These are phyloP conservation scores for Canavalia ensiformis DNA, from an alignment of 306 rosid species.

Conservation along the genomic window DNA sequence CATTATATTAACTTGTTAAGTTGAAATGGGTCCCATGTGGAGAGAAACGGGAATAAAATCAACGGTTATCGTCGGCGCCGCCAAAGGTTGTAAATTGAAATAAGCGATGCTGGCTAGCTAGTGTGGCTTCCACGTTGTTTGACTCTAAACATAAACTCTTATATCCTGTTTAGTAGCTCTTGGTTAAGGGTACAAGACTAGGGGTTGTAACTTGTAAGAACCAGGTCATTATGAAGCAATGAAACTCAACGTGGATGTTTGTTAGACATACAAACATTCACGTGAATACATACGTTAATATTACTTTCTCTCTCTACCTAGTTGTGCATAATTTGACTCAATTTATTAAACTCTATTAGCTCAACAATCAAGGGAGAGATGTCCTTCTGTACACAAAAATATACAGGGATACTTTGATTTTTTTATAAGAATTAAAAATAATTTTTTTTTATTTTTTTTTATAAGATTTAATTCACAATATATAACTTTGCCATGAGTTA, in stretches of 20 bases:
- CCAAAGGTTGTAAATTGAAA: constrained; percentile 30
- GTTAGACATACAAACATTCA: constrained; percentile 59
- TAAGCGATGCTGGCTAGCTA: not conserved
- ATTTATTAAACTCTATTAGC: constrained; percentile 41
- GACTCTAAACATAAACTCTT: constrained; percentile 15
- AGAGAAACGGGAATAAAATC: constrained; percentile 36
- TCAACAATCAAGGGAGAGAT: constrained; percentile 16
- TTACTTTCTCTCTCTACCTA: not conserved
- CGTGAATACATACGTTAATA: constrained; percentile 55
- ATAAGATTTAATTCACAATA: too few species aligned
- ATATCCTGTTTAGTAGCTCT: not conserved
- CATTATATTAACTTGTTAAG: not conserved
- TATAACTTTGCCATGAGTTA: constrained; percentile 4
- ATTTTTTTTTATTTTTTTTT: too few species aligned
- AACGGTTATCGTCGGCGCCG: constrained; percentile 42
- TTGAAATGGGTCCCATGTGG: not conserved
- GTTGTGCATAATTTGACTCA: constrained; percentile 40
- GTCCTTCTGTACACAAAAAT: not conserved
- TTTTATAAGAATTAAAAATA: too few species aligned
- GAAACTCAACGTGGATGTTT: constrained; percentile 52
- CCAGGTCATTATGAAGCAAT: not conserved
- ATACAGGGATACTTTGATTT: not conserved
- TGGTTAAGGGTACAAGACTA: not conserved
- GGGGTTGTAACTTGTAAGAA: not conserved
- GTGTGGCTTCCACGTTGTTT: constrained; percentile 46